These are phyloP conservation scores for Russula griseocarnosa DNA, from an alignment of 768 basidiomycete genomes.

Conservation along the genomic window DNA sequence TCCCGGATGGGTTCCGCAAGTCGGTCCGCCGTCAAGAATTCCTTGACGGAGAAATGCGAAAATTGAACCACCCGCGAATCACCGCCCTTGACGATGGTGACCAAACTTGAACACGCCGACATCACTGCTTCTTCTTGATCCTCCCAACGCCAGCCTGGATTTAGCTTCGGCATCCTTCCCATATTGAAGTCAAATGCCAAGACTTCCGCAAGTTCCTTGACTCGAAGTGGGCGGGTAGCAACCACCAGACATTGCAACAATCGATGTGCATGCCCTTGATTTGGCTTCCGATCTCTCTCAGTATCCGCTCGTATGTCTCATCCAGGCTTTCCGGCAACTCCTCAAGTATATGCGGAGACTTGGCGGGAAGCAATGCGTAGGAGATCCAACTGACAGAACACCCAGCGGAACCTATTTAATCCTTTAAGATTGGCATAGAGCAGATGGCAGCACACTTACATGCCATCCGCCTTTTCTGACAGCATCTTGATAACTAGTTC, in stretches of 20 bases:
- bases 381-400: neutral
- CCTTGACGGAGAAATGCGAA: constrained; percentile 1
- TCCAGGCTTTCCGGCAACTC: neutral
- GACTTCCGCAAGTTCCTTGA: constrained; percentile 2
- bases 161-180: neutral
- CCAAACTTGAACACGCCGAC: neutral
- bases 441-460: neutral
- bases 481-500: neutral
- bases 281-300: neutral
- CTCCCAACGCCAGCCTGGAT: neutral
- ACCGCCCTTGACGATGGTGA: neutral
- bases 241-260: constrained; percentile 5
- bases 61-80: neutral
- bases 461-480: neutral
- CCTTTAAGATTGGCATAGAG: neutral
- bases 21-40: neutral
- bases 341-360: neutral
- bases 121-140: constrained; percentile 4
- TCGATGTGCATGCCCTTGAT: neutral
- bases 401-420: constrained; percentile 12
- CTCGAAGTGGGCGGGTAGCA: neutral
- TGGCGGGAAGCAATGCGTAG: neutral
- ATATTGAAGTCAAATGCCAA: neutral
- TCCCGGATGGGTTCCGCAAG: neutral
- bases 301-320: constrained; percentile 12